phyloP scores from a whole-genome alignment of 2,329 filamentous ascomycete species.

The Colletotrichum truncatum region DNA sequence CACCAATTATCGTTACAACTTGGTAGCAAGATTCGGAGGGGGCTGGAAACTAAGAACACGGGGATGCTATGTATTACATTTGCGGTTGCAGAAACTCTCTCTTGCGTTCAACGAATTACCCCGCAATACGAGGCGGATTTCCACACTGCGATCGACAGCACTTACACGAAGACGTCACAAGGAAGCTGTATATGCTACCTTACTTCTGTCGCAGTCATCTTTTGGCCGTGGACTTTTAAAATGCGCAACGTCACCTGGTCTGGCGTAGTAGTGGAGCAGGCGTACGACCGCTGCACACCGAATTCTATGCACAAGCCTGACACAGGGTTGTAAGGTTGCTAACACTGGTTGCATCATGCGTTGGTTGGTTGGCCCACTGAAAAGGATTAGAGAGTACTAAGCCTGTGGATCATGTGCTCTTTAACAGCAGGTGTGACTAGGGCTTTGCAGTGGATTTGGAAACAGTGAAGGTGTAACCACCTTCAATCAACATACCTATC shows the following conservation, averaged over 20 bases:
- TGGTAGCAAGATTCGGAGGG: not conserved
- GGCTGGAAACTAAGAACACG: no score
- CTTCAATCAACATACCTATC: no score
- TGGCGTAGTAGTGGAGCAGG: not conserved
- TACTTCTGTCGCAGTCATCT: not conserved
- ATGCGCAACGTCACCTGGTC: not conserved
- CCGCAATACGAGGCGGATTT: not conserved
- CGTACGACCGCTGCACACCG: not conserved
- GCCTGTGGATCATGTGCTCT: no score
- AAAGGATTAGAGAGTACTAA: no score
- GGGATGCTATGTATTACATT: not conserved
- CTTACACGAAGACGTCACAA: conserved; percentile 11
- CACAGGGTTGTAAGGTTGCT: no score
- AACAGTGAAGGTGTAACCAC: no score
- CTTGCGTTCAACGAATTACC: not conserved
- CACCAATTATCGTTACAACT: no score
- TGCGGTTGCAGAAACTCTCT: not conserved
- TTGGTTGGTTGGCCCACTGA: no score
- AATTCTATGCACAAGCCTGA: not conserved
- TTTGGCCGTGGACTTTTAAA: not conserved
- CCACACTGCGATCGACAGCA: not conserved
- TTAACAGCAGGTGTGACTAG: no score
- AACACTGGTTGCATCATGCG: no score
- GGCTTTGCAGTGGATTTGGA: no score
- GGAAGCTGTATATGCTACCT: not conserved